A percentile compares a stretch with the other conserved stretches of the same genome.
phyloP scores from a whole-genome alignment of 306 rosid species.

The Oxytropis ochrocephala region DNA sequence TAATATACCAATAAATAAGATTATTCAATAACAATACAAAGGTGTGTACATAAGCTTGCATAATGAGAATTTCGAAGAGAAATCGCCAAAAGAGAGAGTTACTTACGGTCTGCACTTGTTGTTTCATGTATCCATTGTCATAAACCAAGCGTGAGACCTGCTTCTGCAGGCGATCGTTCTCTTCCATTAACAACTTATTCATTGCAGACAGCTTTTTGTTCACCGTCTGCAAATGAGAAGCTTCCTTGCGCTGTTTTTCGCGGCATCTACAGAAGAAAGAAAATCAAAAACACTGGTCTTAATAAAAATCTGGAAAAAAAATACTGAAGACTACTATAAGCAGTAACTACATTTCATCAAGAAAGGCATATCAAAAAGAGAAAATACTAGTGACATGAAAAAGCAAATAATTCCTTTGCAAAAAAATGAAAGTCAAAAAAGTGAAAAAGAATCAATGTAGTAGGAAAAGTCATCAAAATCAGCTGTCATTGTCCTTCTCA shows the following conservation, averaged over 20 bases:
- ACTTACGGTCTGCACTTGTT: constrained; percentile 56
- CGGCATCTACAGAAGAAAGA: constrained; percentile 49
- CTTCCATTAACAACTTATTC: constrained; percentile 90
- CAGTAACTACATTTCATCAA: neutral
- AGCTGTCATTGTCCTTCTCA: constrained; percentile 20
- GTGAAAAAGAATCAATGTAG: neutral
- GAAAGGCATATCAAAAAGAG: neutral
- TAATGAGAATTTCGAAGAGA: neutral
- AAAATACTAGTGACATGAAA: neutral
- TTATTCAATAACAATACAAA: neutral
- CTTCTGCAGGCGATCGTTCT: constrained; percentile 87
- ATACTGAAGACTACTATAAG: neutral
- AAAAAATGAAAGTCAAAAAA: neutral
- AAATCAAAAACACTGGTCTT: neutral
- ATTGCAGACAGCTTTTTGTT: constrained; percentile 68
- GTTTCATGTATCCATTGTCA: constrained; percentile 70
- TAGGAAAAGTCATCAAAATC: constrained; percentile 5
- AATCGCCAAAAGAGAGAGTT: neutral
- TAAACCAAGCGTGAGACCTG: constrained; percentile 85
- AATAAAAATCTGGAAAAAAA: neutral
- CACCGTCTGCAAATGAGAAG: constrained; percentile 71
- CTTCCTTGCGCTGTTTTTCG: constrained; percentile 83
- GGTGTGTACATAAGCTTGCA: neutral
- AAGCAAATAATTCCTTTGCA: no score
- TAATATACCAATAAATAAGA: neutral